Percentiles rank a stretch among this genome's conserved stretches.
Evolutionary conservation across 768 basidiomycete genomes (phyloP).

Genomic region (Termitomyces sp.): DNA sequence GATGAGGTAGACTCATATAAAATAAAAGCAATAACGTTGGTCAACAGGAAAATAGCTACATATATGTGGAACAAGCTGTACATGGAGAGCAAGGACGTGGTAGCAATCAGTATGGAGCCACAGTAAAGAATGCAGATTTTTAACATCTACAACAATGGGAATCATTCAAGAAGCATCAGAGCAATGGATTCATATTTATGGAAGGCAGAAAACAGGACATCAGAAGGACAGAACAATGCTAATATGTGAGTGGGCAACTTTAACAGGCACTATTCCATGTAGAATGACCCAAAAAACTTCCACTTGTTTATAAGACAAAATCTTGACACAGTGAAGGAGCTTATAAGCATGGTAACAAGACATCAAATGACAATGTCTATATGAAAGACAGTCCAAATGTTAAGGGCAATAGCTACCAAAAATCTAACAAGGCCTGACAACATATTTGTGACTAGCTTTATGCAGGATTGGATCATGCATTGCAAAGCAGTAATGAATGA

Average conservation of each 20-base stretch:
- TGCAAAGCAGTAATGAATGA: not conserved
- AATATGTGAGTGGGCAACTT: not conserved
- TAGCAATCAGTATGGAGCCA: conserved; percentile 15
- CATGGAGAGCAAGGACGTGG: conserved; percentile 9
- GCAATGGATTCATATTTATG: not conserved
- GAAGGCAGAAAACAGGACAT: not conserved
- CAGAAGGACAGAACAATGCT: not conserved
- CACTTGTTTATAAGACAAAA: conserved; percentile 28
- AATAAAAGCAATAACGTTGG: conserved; percentile 5
- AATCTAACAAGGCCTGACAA: not conserved
- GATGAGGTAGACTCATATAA: conserved; percentile 7
- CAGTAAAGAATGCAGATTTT: conserved; percentile 11
- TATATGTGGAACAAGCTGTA: conserved; percentile 13
- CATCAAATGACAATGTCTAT: not conserved
- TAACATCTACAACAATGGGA: not conserved
- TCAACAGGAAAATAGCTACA: not conserved
- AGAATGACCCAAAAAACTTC: not conserved
- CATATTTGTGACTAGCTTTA: not conserved
- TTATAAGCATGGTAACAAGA: conserved; percentile 1
- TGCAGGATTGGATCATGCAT: not conserved
- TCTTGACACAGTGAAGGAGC: conserved; percentile 4
- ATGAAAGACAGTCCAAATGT: not conserved
- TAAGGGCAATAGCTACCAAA: not conserved
- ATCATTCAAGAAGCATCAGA: not conserved
- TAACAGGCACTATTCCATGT: not conserved